Conservation (phyloP, 2,329 filamentous ascomycete species). For the Penicillium concentricum region DNA sequence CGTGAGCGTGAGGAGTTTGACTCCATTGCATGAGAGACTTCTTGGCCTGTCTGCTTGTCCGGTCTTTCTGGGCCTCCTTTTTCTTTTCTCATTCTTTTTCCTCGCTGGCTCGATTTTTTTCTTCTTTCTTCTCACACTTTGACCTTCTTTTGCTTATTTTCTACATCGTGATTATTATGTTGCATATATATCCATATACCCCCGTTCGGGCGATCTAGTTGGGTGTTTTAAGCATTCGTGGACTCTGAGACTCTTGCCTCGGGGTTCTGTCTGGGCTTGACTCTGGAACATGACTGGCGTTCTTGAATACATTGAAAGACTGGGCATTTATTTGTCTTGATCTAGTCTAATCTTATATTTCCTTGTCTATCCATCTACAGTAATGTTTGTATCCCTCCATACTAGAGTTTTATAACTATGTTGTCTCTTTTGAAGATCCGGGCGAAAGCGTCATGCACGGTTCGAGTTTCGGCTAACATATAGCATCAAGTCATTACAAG, state of each 20-base stretch:
- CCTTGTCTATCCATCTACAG: background rate
- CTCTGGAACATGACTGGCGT: conserved; percentile 14
- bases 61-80: conserved; percentile 13
- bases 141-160: conserved; percentile 3
- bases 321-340: background rate
- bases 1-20: conserved; percentile 67
- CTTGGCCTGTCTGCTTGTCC: background rate
- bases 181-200: conserved; percentile 27
- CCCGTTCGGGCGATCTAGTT: conserved; percentile 23
- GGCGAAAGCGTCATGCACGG: too few relatives aligned
- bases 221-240: conserved; percentile 26
- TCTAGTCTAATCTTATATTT: conserved; percentile 4
- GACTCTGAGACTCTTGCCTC: conserved; percentile 9
- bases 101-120: conserved; percentile 13
- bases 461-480: background rate
- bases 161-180: conserved; percentile 19
- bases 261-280: conserved; percentile 2
- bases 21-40: conserved; percentile 49
- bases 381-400: background rate
- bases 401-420: background rate
- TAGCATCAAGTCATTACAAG: background rate
- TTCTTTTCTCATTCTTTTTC: conserved; percentile 31
- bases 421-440: background rate
- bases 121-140: background rate
- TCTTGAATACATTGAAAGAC: conserved; percentile 20